A percentile compares a stretch with the other conserved stretches of the same genome.
Evolutionary conservation across 257 asterid species (phyloP).

Genomic region (Nicotiana sylvestris): DNA sequence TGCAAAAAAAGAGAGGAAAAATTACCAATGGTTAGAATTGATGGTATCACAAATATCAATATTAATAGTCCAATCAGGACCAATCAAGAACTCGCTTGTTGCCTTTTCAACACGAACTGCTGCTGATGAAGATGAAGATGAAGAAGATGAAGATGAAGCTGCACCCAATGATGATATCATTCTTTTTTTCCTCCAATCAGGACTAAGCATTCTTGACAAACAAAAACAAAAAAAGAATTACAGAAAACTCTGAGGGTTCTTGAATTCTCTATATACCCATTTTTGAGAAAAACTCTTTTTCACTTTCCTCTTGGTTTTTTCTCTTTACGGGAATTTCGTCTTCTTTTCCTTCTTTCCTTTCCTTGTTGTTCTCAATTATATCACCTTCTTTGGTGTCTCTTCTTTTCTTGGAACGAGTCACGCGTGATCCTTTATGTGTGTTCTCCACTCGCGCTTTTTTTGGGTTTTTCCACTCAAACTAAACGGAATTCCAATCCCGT

Average conservation of each 20-base stretch:
- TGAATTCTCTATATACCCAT: no score
- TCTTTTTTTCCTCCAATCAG: not conserved
- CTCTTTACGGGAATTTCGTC: constrained; percentile 7
- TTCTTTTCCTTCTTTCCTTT: not conserved
- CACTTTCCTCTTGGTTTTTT: not conserved
- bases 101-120: constrained; percentile 83
- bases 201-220: no score
- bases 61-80: constrained; percentile 96
- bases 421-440: not conserved
- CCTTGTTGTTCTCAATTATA: constrained; percentile 1
- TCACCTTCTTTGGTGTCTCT: not conserved
- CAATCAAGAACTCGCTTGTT: constrained; percentile 93
- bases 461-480: no score
- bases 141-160: constrained; percentile 23
- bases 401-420: not conserved
- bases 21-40: constrained; percentile 34
- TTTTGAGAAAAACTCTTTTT: no score
- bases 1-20: not conserved
- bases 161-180: constrained; percentile 26
- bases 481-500: no score
- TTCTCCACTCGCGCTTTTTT: not conserved
- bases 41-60: constrained; percentile 82
- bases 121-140: constrained; percentile 51
- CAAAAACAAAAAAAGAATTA: no score
- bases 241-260: no score